A percentile compares a stretch with the other conserved stretches of the same genome.
These are phyloP conservation scores for Alloteropsis angusta DNA, from an alignment of 202 grass and related monocot genomes.

Conservation along the genomic window DNA sequence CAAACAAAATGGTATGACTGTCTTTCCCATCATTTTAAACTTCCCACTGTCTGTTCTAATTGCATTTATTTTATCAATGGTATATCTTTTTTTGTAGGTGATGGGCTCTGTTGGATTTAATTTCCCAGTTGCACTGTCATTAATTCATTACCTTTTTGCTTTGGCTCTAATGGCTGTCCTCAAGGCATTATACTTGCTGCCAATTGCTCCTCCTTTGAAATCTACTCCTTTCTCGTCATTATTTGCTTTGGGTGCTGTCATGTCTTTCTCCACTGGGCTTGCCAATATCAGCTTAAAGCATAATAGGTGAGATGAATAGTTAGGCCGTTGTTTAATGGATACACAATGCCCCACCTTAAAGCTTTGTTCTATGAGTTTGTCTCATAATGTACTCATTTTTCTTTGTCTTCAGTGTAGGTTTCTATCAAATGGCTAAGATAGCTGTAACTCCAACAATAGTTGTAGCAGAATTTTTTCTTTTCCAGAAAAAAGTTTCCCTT, in stretches of 20 bases:
- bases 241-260: slow-evolving; percentile 86
- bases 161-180: slow-evolving; percentile 80
- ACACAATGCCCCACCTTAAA: background rate
- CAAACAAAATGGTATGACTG: slow-evolving; percentile 78
- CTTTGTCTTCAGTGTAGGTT: slow-evolving; percentile 74
- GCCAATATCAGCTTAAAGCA: slow-evolving; percentile 98
- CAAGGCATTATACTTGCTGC: slow-evolving; percentile 72
- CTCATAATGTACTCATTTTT: slow-evolving; percentile 11
- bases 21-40: slow-evolving; percentile 18
- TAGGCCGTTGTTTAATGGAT: background rate
- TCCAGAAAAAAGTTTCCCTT: slow-evolving; percentile 62
- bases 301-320: slow-evolving; percentile 65
- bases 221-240: slow-evolving; percentile 85
- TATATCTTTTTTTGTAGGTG: slow-evolving; percentile 44
- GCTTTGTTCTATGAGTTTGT: background rate
- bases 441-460: slow-evolving; percentile 92
- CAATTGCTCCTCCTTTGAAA: slow-evolving; percentile 75
- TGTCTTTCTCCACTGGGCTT: slow-evolving; percentile 94
- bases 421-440: slow-evolving; percentile 97
- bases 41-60: background rate
- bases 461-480: slow-evolving; percentile 72
- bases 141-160: slow-evolving; percentile 80
- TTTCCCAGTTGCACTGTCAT: slow-evolving; percentile 79
- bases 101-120: slow-evolving; percentile 90
- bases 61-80: slow-evolving; percentile 1